These are phyloP conservation scores for Quillaja saponaria DNA, from an alignment of 306 rosid species.

Conservation along the genomic window DNA sequence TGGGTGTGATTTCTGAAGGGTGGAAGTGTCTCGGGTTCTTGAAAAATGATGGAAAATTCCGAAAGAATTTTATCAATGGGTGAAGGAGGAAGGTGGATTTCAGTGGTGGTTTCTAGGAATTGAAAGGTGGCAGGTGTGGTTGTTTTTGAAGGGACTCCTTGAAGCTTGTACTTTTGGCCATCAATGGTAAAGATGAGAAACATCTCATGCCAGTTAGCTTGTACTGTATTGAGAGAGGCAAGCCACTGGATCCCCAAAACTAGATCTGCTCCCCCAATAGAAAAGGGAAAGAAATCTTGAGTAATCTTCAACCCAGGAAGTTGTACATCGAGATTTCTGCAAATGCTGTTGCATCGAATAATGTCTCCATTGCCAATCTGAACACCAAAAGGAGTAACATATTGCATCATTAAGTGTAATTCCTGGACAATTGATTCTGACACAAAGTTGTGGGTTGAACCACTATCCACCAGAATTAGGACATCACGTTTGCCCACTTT, in stretches of 20 bases:
- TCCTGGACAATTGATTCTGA: neutral
- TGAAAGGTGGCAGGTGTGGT: neutral
- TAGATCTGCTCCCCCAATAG: neutral
- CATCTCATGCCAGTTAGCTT: constrained; percentile 3
- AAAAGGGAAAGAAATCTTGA: neutral
- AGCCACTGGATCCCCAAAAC: neutral
- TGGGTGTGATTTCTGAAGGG: neutral
- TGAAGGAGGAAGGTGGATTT: neutral
- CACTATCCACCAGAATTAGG: neutral
- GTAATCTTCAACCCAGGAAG: neutral
- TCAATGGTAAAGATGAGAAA: neutral
- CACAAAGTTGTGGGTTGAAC: neutral
- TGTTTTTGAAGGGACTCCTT: neutral
- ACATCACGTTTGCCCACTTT: neutral
- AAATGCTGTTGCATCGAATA: neutral
- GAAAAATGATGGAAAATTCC: neutral
- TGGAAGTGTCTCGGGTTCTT: neutral
- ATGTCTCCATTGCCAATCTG: neutral
- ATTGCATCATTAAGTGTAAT: neutral
- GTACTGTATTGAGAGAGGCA: neutral
- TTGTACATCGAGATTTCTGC: neutral
- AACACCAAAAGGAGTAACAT: neutral
- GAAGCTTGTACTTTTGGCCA: neutral
- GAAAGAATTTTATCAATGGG: neutral
- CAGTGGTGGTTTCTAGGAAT: neutral